phyloP scores from a whole-genome alignment of 768 basidiomycete genomes.

The Tulasnella sp. region DNA sequence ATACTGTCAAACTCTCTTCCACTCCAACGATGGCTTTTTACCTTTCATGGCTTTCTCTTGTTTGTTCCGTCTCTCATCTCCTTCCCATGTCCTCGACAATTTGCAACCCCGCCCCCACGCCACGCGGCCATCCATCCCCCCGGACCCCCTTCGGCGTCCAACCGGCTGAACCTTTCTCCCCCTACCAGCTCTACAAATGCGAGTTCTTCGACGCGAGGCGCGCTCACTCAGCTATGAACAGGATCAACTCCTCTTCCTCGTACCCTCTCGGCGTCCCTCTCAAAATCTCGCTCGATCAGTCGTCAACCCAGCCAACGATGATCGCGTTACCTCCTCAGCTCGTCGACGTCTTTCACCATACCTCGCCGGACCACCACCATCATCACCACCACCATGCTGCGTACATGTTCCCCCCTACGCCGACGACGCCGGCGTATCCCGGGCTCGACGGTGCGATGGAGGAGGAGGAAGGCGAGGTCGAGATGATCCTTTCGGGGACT shows the following conservation, averaged over 20 bases:
- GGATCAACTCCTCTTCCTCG: constrained; percentile 33
- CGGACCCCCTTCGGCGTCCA: neutral
- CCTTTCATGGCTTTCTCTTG: too few species aligned
- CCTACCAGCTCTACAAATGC: constrained; percentile 36
- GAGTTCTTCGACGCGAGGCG: constrained; percentile 60
- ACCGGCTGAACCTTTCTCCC: neutral
- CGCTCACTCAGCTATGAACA: constrained; percentile 39
- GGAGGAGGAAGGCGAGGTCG: neutral
- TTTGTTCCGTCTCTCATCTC: too few species aligned
- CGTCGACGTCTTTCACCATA: neutral
- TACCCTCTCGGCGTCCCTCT: constrained; percentile 43
- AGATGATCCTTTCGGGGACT: neutral
- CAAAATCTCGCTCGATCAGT: constrained; percentile 25
- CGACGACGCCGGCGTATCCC: neutral
- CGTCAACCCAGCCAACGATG: neutral
- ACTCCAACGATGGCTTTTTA: too few species aligned
- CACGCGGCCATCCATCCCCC: too few species aligned
- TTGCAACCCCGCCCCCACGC: too few species aligned
- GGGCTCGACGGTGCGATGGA: neutral
- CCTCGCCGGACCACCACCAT: neutral
- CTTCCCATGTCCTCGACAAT: too few species aligned
- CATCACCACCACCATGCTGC: neutral
- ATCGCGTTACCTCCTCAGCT: neutral
- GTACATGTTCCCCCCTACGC: neutral
- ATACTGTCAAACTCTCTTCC: too few species aligned